Percentiles rank a stretch among this genome's conserved stretches.
phyloP scores from a whole-genome alignment of 2,329 filamentous ascomycete genomes.

The Colletotrichum sp. region DNA sequence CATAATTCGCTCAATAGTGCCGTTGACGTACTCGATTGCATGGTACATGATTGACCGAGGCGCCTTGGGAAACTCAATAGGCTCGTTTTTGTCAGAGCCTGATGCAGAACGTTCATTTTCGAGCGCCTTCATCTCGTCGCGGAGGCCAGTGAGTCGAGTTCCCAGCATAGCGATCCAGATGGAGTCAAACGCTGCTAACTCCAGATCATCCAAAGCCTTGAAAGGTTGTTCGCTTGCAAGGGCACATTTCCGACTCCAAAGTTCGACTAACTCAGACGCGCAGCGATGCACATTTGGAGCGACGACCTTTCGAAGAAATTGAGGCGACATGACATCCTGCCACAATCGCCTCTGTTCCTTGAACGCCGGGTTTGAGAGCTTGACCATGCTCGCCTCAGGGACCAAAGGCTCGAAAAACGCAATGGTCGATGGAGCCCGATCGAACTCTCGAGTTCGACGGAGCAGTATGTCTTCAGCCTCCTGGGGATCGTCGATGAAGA shows the following conservation, averaged over 20 bases:
- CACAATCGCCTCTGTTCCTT: neutral
- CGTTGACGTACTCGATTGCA: neutral
- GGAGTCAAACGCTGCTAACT: neutral
- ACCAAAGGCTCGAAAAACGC: neutral
- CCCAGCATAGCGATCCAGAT: neutral
- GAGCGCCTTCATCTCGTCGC: neutral
- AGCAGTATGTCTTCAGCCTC: neutral
- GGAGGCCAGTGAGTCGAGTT: neutral
- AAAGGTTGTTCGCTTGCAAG: neutral
- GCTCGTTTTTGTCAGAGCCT: neutral
- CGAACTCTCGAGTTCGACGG: neutral
- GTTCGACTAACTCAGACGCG: neutral
- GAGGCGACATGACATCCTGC: neutral
- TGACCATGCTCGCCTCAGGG: neutral
- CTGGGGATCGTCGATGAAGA: neutral
- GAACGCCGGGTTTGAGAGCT: neutral
- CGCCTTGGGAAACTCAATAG: neutral
- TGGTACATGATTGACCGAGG: neutral
- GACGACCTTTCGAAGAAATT: neutral
- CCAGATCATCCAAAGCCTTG: neutral
- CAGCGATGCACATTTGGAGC: neutral
- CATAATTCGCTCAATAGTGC: neutral
- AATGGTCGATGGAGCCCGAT: neutral
- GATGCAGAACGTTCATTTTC: neutral
- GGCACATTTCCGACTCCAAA: neutral